Base-by-base conservation (phyloP, 768 basidiomycete species). In the Leucocoprinus sp. region DNA sequence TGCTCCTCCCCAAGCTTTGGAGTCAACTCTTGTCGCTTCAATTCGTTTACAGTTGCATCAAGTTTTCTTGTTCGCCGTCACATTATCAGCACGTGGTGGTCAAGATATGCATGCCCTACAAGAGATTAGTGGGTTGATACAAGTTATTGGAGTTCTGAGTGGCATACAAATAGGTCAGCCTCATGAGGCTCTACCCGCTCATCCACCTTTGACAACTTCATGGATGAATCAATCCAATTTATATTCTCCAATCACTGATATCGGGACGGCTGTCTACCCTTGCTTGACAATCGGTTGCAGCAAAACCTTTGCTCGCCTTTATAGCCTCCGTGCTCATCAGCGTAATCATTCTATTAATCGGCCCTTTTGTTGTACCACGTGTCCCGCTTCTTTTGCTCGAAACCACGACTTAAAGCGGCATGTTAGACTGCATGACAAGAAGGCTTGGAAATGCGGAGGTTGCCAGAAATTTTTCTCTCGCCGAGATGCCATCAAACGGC, bases 331-430 rank as follows among this genome's bases (percentile, higher is more conserved):
- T 4, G 72, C 76, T 2, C 87, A 90, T 60, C 78, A 84, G 54
- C 78, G 77, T 29, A 60, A 75, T 23, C 85, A 88, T 54, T 68
- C 81, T 3, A 58, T 67, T 0, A 75, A 82, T 52, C 76, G 84
- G 7, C 83, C 84, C 0, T 82, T 72, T 60, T 72, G 75, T 12
- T 87, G 86, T 52, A 62, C 57, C 1, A 58, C 63, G 3, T 89
- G 86, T 48, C 79, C 85, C 5, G 83, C 83, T 4, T 82, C 82
- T 12, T 89, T 89, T 60, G 77, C 80, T 3, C 75, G 86, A 38
- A 84, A 82, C 50, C 85, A 88, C 52, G 86, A 88, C 58, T 69
- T 87, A 37, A 87, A 84, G 62, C 75, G 86, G n/a, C 86, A 89
- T 59, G 57, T 74, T 39, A 78, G 76, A 54, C 64, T 83, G 29